Evolutionary conservation across 164 flowering plant species (phyloP), one percentile per base, ranked within the genome.

Genomic region (Buxus sempervirens): DNA sequence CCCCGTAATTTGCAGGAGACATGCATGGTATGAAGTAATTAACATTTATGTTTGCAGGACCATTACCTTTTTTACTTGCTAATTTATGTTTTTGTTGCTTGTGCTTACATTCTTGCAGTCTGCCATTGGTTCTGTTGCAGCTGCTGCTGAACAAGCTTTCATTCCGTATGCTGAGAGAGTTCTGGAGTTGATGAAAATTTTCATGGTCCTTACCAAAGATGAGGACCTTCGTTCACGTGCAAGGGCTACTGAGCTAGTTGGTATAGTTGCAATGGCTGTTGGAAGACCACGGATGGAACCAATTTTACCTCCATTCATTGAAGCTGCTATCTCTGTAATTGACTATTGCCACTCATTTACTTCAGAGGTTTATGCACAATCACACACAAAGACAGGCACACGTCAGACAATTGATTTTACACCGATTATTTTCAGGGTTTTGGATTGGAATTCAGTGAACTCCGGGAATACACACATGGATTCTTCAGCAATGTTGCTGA

Each of bases 61-160:
- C 71, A 36, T 57, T n/a, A 1, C 62, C 5, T 26, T 62, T 45
- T 22, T 12, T 67, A 10, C 51, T 5, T 45, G 24, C 53, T 20
- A 32, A 27, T 5, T 71, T 63, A 28, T 10, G 22, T 49, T 62
- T 45, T 67, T 63, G 58, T 59, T 59, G 57, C 26, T 28, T 64
- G 22, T 27, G 54, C 23, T 51, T 9, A 54, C 73, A 22, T 70
- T 77, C 18, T 69, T 83, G 78, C 83, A 95, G 97, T 95, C 97
- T 68, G 98, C 97, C n/a, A 92, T 95, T 71, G 97, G 98, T 68
- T 95, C 98, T 36, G 94, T 95, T 70, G 98, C 98, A 58, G 70
- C 97, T 76, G 98, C 98, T 70, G 90, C 97, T 45, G 98, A 95
- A 73, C 90, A 90, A 77, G 90, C 92, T 28, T 94, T 94, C 69